Conservation (phyloP, 2,329 filamentous ascomycete genomes). For the Colletotrichum sp. region DNA sequence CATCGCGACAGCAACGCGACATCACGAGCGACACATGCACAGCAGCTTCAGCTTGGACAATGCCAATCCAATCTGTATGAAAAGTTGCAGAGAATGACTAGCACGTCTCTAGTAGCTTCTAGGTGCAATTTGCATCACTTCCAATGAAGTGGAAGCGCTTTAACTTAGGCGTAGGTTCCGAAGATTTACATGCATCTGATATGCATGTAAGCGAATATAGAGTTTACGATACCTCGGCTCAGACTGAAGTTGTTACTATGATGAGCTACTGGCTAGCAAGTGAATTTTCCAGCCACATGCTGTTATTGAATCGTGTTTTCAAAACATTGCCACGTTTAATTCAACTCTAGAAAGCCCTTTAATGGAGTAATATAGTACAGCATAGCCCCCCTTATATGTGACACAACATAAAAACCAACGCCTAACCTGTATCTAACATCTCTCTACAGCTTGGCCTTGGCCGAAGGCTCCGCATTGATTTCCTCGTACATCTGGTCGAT, state of each 20-base stretch:
- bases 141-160: neutral
- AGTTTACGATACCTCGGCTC: neutral
- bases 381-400: neutral
- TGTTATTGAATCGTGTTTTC: neutral
- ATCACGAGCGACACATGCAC: neutral
- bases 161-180: neutral
- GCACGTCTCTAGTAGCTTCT: neutral
- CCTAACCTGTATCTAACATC: neutral
- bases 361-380: slow-evolving; percentile 10
- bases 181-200: neutral
- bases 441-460: slow-evolving; percentile 51
- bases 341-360: neutral
- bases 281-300: neutral
- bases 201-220: neutral
- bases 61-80: neutral
- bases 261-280: neutral
- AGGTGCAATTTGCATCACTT: neutral
- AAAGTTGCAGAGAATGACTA: neutral
- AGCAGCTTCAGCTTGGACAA: neutral
- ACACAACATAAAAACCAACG: slow-evolving; percentile 4
- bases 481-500: slow-evolving; percentile 64
- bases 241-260: neutral
- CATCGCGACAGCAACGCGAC: neutral
- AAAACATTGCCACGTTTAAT: neutral
- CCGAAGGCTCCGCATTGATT: slow-evolving; percentile 43